These are phyloP conservation scores for Fusarium goolgardi DNA, from an alignment of 2,329 filamentous ascomycete species.

Conservation along the genomic window DNA sequence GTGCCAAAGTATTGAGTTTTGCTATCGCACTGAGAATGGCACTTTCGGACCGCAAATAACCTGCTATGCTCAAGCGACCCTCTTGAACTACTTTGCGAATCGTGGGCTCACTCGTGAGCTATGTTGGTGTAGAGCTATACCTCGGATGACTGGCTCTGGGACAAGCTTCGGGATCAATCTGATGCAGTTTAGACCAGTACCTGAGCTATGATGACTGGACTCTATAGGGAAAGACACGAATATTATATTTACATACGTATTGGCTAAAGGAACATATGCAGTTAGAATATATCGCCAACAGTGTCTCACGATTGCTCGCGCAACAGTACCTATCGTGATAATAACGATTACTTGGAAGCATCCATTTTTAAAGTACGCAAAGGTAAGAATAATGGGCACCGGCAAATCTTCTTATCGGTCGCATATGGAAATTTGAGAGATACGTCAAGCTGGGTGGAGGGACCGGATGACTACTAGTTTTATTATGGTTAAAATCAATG, in stretches of 20 bases:
- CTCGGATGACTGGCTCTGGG: not conserved
- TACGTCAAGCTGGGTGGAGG: too few relatives aligned
- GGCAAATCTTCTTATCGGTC: too few relatives aligned
- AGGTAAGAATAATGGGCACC: too few relatives aligned
- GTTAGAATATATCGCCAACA: fast-evolving
- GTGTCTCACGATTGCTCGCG: too few relatives aligned
- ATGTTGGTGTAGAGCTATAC: slow-evolving; percentile 1
- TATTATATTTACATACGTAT: fast-evolving
- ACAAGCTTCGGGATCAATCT: slow-evolving; percentile 13
- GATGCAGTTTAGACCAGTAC: slow-evolving; percentile 7
- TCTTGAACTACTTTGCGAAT: not conserved
- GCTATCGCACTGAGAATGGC: slow-evolving; percentile 14
- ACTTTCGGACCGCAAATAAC: slow-evolving; percentile 22
- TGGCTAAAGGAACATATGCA: not conserved
- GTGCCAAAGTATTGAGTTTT: slow-evolving; percentile 16
- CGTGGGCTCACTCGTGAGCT: not conserved
- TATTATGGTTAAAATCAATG: fast-evolving
- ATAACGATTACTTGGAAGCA: too few relatives aligned
- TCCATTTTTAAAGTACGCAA: too few relatives aligned
- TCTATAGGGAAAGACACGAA: fast-evolving
- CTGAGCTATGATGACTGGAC: fast-evolving
- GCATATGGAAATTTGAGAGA: too few relatives aligned
- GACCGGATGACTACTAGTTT: too few relatives aligned
- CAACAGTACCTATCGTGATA: too few relatives aligned
- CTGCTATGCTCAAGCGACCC: slow-evolving; percentile 1